Conservation (phyloP, 495 filamentous ascomycete species). For the Neurospora africana region DNA sequence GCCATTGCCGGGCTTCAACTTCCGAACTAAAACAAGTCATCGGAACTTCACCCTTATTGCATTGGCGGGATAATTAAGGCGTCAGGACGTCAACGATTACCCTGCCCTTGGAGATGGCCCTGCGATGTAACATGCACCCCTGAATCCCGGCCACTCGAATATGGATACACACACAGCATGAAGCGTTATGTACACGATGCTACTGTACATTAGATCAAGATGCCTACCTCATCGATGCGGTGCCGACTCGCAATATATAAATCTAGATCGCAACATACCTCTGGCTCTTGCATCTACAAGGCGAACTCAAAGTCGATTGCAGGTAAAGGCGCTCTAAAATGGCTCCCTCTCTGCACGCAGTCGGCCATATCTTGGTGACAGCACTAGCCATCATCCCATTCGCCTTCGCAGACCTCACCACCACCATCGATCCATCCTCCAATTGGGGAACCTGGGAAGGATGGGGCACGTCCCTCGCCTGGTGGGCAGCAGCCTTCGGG, state of each 20-base stretch:
- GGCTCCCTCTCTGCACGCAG: not conserved
- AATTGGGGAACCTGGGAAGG: constrained; percentile 32
- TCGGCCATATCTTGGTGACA: not conserved
- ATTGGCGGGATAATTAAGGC: not conserved
- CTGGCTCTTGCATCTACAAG: not conserved
- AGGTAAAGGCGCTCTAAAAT: not conserved
- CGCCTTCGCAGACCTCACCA: constrained; percentile 17
- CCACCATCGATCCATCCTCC: constrained; percentile 20
- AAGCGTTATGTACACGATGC: not conserved
- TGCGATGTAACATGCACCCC: not conserved
- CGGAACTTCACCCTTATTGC: not conserved
- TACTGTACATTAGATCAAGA: not conserved
- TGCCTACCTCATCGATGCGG: not conserved
- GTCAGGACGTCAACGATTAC: not conserved
- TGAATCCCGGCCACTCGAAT: not conserved
- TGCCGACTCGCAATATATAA: not conserved
- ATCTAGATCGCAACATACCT: not conserved
- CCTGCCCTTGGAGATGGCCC: not conserved
- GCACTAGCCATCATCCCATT: not conserved
- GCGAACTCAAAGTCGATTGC: not conserved
- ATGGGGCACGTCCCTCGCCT: constrained; percentile 31
- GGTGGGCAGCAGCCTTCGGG: constrained; percentile 30
- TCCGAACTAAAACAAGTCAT: not conserved
- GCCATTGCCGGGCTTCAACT: not conserved
- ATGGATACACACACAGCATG: not conserved